phyloP scores from a whole-genome alignment of 2,329 filamentous ascomycete genomes.

The Elsinoe perseae region DNA sequence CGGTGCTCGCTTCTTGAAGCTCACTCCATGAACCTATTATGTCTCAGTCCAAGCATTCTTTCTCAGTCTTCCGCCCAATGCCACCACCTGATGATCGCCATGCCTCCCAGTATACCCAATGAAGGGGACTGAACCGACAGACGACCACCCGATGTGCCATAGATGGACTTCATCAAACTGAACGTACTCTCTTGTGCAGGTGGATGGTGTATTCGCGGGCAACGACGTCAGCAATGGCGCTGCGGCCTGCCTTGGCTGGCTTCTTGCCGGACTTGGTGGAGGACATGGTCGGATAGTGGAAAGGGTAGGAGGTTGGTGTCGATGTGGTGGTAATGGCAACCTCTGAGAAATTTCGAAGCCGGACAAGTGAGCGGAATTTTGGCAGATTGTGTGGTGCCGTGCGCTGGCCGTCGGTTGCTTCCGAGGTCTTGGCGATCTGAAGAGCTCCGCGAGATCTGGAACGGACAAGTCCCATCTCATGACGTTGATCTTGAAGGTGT shows the following conservation, averaged over 20 bases:
- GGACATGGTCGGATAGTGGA: conserved; percentile 32
- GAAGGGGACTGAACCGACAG: conserved; percentile 3
- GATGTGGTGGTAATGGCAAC: conserved; percentile 1
- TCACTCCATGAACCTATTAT: conserved; percentile 80
- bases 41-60: conserved; percentile 31
- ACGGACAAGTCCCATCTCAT: not conserved
- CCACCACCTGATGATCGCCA: conserved; percentile 24
- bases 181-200: conserved; percentile 96
- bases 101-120: not conserved
- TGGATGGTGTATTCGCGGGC: conserved; percentile 99
- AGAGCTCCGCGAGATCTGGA: conserved; percentile 9
- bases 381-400: not conserved
- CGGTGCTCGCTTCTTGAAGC: conserved; percentile 99
- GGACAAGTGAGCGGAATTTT: conserved; percentile 2
- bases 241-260: conserved; percentile 72
- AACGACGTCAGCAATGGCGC: conserved; percentile 98
- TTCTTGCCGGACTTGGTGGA: conserved; percentile 40
- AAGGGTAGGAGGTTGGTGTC: conserved; percentile 5
- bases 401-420: not conserved
- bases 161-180: conserved; percentile 66
- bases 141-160: conserved; percentile 31
- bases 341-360: conserved; percentile 12
- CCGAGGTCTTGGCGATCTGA: conserved; percentile 11
- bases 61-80: conserved; percentile 63
- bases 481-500: conserved; percentile 7